Conservation (phyloP, 306 rosid genomes). For the Phaseolus lunatus region DNA sequence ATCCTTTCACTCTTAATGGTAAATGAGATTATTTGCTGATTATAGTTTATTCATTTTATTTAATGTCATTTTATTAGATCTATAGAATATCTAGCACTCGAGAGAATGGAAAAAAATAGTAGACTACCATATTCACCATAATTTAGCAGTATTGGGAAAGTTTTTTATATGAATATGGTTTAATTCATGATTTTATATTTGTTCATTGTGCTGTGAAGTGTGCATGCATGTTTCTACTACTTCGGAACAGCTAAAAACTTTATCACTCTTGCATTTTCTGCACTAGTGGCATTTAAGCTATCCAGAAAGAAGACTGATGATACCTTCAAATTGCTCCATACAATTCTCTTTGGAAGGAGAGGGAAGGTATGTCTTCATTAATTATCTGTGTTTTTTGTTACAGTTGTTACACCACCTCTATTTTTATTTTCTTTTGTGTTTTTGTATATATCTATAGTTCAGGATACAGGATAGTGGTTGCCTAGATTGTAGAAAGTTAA, state of each 20-base stretch:
- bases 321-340: slow-evolving; percentile 81
- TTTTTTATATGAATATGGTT: not conserved
- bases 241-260: slow-evolving; percentile 28
- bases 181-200: slow-evolving; percentile 5
- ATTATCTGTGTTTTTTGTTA: slow-evolving; percentile 26
- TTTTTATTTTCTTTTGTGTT: slow-evolving; percentile 7
- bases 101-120: not conserved
- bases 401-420: slow-evolving; percentile 9
- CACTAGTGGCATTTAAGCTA: slow-evolving; percentile 83
- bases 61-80: not conserved
- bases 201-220: slow-evolving; percentile 20
- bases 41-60: slow-evolving; percentile 2
- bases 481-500: slow-evolving; percentile 4
- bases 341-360: slow-evolving; percentile 93
- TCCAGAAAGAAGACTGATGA: slow-evolving; percentile 90
- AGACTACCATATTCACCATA: not conserved
- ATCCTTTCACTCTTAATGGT: slow-evolving; percentile 7
- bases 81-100: not conserved
- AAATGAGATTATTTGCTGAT: slow-evolving; percentile 20
- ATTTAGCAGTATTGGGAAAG: slow-evolving; percentile 7
- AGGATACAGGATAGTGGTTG: slow-evolving; percentile 16
- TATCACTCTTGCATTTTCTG: slow-evolving; percentile 40
- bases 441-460: not conserved
- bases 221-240: slow-evolving; percentile 26
- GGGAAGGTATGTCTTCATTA: slow-evolving; percentile 73